Percentiles rank a stretch among this genome's conserved stretches.
phyloP scores from a whole-genome alignment of 1,284 basidiomycete species.

The Fomitopsis pinicola region DNA sequence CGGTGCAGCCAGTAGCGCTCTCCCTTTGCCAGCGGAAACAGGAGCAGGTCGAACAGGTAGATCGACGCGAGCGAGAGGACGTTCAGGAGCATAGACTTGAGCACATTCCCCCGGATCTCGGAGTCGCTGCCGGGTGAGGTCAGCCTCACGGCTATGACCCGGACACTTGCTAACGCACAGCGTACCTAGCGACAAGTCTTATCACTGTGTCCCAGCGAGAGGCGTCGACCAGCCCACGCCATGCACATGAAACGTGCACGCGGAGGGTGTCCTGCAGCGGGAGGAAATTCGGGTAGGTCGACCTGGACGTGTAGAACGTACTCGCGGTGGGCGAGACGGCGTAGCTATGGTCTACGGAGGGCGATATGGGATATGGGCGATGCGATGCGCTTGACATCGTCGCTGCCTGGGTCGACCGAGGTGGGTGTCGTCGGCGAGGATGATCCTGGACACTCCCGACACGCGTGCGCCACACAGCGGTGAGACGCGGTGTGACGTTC shows the following conservation, averaged over 20 bases:
- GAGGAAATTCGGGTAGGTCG: constrained; percentile 64
- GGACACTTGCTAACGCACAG: neutral
- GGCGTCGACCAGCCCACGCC: constrained; percentile 62
- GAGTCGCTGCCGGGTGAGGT: constrained; percentile 45
- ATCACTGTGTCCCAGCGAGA: constrained; percentile 67
- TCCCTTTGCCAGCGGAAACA: constrained; percentile 64
- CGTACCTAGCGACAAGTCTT: constrained; percentile 45
- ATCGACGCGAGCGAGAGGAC: constrained; percentile 63
- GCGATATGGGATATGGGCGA: constrained; percentile 1
- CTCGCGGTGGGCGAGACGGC: neutral
- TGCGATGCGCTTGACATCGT: constrained; percentile 4
- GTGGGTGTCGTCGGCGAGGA: no score
- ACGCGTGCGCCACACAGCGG: neutral
- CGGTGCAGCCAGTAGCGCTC: constrained; percentile 64
- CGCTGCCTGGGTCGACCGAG: neutral
- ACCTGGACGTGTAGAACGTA: constrained; percentile 18
- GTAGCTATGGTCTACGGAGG: neutral
- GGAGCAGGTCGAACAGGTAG: constrained; percentile 65
- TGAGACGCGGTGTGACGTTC: no score
- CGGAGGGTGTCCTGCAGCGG: constrained; percentile 53
- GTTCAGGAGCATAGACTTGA: constrained; percentile 73
- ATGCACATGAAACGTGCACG: constrained; percentile 56
- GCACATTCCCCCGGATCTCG: constrained; percentile 66
- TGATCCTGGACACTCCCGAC: neutral
- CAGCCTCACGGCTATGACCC: neutral